Conservation (phyloP, 441 rosid species). For the Populus hybrid region DNA sequence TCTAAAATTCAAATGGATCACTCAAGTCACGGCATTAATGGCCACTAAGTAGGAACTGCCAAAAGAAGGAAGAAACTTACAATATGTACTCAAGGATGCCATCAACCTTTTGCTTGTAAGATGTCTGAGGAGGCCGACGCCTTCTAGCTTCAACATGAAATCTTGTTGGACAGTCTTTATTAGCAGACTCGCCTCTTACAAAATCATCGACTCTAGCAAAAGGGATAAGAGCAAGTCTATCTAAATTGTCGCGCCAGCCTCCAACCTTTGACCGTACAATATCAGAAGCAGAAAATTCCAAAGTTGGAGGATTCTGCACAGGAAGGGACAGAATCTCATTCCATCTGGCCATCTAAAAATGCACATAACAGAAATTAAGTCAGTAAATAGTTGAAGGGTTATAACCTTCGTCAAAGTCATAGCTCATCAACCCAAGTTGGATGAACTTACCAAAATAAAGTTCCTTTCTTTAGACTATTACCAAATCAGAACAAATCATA, state of each 20-base stretch:
- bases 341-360: conserved; percentile 86
- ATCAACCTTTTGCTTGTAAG: conserved; percentile 84
- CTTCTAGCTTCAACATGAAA: conserved; percentile 94
- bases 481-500: neutral
- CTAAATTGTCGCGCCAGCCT: conserved; percentile 92
- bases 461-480: neutral
- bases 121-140: conserved; percentile 42
- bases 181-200: conserved; percentile 79
- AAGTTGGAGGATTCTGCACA: conserved; percentile 69
- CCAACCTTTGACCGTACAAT: conserved; percentile 88
- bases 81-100: conserved; percentile 86
- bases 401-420: neutral
- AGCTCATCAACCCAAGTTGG: neutral
- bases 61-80: conserved; percentile 41
- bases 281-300: conserved; percentile 73
- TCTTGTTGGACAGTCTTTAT: conserved; percentile 74
- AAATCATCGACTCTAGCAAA: conserved; percentile 89
- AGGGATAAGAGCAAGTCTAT: conserved; percentile 84
- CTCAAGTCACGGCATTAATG: neutral
- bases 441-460: neutral
- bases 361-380: neutral
- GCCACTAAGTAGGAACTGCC: neutral
- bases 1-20: conserved; percentile 35
- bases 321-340: conserved; percentile 86
- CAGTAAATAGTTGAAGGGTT: neutral